A percentile compares a stretch with the other conserved stretches of the same genome.
Conservation (phyloP, 805 yeast genomes). For the Candida koratica region DNA sequence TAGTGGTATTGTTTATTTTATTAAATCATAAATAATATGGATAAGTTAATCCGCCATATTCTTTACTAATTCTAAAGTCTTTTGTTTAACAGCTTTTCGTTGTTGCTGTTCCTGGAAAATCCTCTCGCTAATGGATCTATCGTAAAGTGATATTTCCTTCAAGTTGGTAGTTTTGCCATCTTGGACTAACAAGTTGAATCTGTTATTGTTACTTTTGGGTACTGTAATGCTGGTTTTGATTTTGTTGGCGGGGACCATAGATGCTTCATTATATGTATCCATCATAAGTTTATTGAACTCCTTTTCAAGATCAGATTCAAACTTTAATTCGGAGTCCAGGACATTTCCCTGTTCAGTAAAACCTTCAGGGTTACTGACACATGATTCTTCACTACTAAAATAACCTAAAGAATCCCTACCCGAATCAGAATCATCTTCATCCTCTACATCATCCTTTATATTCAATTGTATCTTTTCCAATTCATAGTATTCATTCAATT, state of each 20-base stretch:
- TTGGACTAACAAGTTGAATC: constrained; percentile 11
- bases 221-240: constrained; percentile 1
- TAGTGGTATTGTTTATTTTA: too few species aligned
- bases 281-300: constrained; percentile 51
- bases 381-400: constrained; percentile 10
- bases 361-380: constrained; percentile 14
- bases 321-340: constrained; percentile 28
- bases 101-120: constrained; percentile 49
- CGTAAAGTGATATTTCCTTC: constrained; percentile 19
- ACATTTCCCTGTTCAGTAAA: constrained; percentile 11
- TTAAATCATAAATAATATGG: too few species aligned
- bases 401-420: constrained; percentile 17
- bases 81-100: constrained; percentile 50
- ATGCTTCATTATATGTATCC: constrained; percentile 41
- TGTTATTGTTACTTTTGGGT: constrained; percentile 2
- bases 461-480: too few species aligned
- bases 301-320: constrained; percentile 51
- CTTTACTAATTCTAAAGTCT: constrained; percentile 53
- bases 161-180: constrained; percentile 6
- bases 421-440: constrained; percentile 13
- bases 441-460: constrained; percentile 16
- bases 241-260: neutral
- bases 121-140: constrained; percentile 51
- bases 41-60: constrained; percentile 28
- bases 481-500: constrained; percentile 11